These are phyloP conservation scores for Agrostemma githago DNA, from an alignment of 148 eudicot genomes.

Conservation along the genomic window DNA sequence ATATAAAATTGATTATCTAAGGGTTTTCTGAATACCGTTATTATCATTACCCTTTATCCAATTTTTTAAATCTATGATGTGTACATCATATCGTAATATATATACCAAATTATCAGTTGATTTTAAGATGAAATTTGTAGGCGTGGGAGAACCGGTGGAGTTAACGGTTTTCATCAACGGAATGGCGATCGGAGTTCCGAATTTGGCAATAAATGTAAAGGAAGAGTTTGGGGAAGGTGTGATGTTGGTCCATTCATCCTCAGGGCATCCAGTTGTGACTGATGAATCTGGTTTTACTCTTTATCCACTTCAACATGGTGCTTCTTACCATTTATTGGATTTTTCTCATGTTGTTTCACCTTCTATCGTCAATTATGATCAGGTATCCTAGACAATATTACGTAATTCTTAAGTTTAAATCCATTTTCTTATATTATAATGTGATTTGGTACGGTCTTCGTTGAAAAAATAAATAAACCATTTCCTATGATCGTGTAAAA, in stretches of 20 bases:
- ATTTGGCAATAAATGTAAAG: constrained; percentile 51
- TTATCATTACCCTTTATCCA: no score
- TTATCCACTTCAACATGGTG: constrained; percentile 72
- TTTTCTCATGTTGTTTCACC: constrained; percentile 29
- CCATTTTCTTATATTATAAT: no score
- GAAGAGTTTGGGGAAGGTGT: constrained; percentile 75
- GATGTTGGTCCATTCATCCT: constrained; percentile 43
- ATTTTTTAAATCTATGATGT: no score
- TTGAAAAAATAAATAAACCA: no score
- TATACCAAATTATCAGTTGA: no score
- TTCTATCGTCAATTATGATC: not conserved
- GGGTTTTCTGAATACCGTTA: no score
- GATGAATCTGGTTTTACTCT: constrained; percentile 74
- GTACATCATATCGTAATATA: no score
- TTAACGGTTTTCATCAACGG: constrained; percentile 75
- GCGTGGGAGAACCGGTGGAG: constrained; percentile 37
- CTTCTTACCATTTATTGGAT: constrained; percentile 58
- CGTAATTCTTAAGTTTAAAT: no score
- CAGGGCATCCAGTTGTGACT: constrained; percentile 62
- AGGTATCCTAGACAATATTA: no score
- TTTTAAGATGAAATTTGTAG: constrained; percentile 15
- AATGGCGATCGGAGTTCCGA: constrained; percentile 52
- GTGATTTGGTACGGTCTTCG: no score
- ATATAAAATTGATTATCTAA: no score
- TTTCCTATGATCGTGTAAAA: no score